phyloP scores from a whole-genome alignment of 1,284 basidiomycete genomes.

The Psilocybe mexicana region DNA sequence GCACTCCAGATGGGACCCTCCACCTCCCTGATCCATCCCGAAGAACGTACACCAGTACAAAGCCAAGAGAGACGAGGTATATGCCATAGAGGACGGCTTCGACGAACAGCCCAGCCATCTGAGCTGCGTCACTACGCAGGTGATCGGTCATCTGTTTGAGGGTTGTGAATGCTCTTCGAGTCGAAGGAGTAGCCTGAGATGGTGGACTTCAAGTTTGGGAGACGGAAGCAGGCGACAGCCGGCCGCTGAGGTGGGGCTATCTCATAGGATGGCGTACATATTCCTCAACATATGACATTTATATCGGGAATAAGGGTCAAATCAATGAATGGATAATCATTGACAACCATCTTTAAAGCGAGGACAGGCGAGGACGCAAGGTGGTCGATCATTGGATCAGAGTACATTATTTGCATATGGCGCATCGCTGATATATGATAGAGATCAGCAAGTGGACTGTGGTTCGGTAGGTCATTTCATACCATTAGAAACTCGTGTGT shows the following conservation, averaged over 20 bases:
- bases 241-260: too few species aligned
- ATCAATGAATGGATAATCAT: not conserved
- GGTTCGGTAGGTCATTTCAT: too few species aligned
- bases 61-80: slow-evolving; percentile 12
- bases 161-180: too few species aligned
- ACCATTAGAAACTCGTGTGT: too few species aligned
- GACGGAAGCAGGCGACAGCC: too few species aligned
- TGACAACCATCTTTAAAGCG: not conserved
- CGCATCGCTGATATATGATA: not conserved
- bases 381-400: not conserved
- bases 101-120: slow-evolving; percentile 12
- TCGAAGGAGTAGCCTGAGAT: not conserved
- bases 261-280: too few species aligned
- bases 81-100: slow-evolving; percentile 14
- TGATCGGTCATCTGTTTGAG: not conserved
- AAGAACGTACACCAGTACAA: slow-evolving; percentile 6
- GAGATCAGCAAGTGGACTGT: not conserved
- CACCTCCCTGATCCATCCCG: slow-evolving; percentile 1
- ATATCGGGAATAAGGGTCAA: not conserved
- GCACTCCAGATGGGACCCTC: slow-evolving; percentile 7
- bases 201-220: not conserved
- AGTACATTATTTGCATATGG: not conserved
- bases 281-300: not conserved
- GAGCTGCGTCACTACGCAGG: slow-evolving; percentile 9
- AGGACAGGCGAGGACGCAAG: not conserved